A percentile compares a stretch with the other conserved stretches of the same genome.
Conservation (phyloP, 31 red algal genomes). For the Pterothamnion heteromorphum region DNA sequence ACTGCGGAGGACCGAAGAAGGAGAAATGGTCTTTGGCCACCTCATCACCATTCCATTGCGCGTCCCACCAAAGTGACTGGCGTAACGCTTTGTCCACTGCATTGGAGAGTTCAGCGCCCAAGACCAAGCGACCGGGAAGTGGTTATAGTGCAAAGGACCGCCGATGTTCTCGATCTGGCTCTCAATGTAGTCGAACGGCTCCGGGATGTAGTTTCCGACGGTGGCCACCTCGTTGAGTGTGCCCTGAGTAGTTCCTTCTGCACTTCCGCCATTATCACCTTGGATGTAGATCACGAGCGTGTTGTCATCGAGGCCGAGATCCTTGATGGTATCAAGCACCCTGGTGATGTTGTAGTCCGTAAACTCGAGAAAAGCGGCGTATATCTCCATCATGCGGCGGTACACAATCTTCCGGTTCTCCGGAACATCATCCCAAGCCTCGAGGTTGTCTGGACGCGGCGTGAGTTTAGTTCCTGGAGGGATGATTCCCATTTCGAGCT, state of each 20-base stretch:
- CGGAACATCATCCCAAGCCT: not conserved
- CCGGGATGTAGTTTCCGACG: conserved; percentile 4
- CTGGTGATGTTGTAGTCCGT: conserved; percentile 34
- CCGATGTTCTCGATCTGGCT: conserved; percentile 28
- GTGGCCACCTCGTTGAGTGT: not conserved
- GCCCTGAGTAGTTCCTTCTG: conserved; percentile 37
- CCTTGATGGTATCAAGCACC: conserved; percentile 19
- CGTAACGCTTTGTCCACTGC: conserved; percentile 34
- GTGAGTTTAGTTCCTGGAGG: not conserved
- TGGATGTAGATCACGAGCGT: conserved; percentile 42
- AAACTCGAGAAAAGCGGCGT: conserved; percentile 22
- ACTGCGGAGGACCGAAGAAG: not conserved
- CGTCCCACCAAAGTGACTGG: conserved; percentile 13
- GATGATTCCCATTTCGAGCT: not conserved
- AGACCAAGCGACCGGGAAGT: conserved; percentile 6
- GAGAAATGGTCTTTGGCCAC: not conserved
- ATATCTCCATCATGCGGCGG: conserved; percentile 32
- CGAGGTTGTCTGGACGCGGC: not conserved
- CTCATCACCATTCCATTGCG: conserved; percentile 11
- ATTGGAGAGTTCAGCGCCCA: conserved; percentile 34
- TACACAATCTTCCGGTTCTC: conserved; percentile 25
- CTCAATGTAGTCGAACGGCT: not conserved
- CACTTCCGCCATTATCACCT: conserved; percentile 48
- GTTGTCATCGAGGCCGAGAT: conserved; percentile 4
- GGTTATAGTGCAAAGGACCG: not conserved